Evolutionary conservation across 1,284 basidiomycete genomes (phyloP).

Genomic region (Leccinum pachyderme): DNA sequence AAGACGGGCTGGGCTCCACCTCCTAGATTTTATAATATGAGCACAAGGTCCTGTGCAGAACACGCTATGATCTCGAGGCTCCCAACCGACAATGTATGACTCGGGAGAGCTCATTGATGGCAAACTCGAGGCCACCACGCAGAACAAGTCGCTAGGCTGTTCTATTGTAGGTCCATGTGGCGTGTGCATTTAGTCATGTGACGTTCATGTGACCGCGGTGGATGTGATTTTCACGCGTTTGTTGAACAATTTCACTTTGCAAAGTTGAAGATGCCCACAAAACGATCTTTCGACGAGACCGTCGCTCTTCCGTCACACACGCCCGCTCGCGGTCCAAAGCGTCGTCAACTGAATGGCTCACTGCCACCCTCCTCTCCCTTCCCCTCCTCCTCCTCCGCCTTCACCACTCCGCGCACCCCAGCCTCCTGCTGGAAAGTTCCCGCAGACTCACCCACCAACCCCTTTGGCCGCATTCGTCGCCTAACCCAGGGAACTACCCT

Average conservation of each 20-base stretch:
- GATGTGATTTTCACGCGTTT: constrained; percentile 12
- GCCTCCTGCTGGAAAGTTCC: constrained; percentile 33
- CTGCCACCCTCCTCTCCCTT: constrained; percentile 32
- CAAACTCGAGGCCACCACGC: background rate
- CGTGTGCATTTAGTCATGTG: no score
- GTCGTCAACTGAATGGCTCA: constrained; percentile 24
- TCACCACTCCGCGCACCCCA: constrained; percentile 29
- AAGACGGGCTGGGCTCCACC: background rate
- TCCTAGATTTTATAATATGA: background rate
- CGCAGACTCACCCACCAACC: constrained; percentile 55
- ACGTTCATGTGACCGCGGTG: constrained; percentile 19
- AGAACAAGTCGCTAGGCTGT: background rate
- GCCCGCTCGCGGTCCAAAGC: constrained; percentile 31
- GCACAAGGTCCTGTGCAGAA: background rate
- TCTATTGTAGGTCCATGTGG: no score
- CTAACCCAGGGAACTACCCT: constrained; percentile 35
- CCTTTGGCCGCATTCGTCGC: constrained; percentile 48
- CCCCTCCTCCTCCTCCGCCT: constrained; percentile 24
- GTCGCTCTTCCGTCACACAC: constrained; percentile 21
- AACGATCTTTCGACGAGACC: constrained; percentile 24
- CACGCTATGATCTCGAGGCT: background rate
- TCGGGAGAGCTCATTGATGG: background rate
- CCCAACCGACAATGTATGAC: background rate
- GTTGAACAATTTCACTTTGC: constrained; percentile 8
- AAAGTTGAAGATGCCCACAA: constrained; percentile 22